Percentiles rank a stretch among this genome's conserved stretches.
phyloP scores from a whole-genome alignment of 1,284 basidiomycete species.

The Pholiota adiposa region DNA sequence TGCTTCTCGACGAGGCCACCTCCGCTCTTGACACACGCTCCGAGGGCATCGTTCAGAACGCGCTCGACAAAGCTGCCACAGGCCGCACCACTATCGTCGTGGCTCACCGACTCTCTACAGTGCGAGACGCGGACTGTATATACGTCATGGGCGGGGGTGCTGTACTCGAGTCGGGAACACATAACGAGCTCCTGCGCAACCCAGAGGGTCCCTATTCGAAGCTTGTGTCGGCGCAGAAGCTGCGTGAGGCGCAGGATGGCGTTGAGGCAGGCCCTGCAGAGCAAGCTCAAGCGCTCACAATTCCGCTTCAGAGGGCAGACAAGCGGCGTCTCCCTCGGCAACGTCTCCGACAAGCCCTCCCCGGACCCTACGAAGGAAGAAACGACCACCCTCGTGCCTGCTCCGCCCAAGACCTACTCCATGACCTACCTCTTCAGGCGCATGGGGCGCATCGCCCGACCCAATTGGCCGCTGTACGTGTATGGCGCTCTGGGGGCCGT shows the following conservation, averaged over 20 bases:
- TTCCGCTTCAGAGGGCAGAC: too few relatives aligned
- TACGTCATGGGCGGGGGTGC: constrained; percentile 87
- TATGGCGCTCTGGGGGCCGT: constrained; percentile 57
- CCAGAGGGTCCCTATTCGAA: constrained; percentile 73
- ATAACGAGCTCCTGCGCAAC: constrained; percentile 73
- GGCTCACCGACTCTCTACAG: constrained; percentile 78
- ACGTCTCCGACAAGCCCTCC: constrained; percentile 47
- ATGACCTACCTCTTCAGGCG: constrained; percentile 75
- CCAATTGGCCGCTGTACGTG: constrained; percentile 47
- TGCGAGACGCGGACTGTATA: constrained; percentile 84
- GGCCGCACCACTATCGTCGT: constrained; percentile 82
- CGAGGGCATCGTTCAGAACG: constrained; percentile 94
- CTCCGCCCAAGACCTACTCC: constrained; percentile 28
- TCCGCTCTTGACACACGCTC: constrained; percentile 89
- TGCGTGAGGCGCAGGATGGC: constrained; percentile 68
- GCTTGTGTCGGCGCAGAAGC: constrained; percentile 83
- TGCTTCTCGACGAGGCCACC: constrained; percentile 89
- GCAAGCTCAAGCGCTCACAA: too few relatives aligned
- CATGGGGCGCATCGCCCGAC: constrained; percentile 68
- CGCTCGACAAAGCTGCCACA: constrained; percentile 88
- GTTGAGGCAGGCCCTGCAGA: constrained; percentile 30
- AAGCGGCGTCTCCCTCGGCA: neutral
- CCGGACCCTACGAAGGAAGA: constrained; percentile 53
- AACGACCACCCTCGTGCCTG: neutral
- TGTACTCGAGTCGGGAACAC: constrained; percentile 86